Conservation (phyloP, 768 basidiomycete genomes). For the Hydnomerulius pinastri region DNA sequence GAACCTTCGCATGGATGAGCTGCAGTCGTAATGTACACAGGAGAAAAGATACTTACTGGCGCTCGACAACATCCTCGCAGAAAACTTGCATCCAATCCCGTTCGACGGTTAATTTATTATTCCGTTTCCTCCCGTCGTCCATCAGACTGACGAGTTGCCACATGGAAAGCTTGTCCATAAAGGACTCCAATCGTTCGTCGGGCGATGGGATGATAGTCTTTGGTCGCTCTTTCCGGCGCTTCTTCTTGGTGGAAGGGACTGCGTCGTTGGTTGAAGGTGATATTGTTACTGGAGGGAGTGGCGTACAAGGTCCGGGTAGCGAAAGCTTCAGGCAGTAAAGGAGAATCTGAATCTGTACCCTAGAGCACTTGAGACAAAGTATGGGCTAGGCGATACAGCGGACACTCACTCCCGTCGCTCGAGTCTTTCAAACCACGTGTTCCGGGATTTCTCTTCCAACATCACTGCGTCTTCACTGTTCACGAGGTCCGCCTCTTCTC, state of each 20-base stretch:
- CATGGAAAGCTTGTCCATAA: conserved; percentile 79
- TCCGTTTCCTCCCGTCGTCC: conserved; percentile 31
- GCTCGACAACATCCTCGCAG: conserved; percentile 66
- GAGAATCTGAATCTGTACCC: conserved; percentile 75
- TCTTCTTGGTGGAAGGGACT: conserved; percentile 34
- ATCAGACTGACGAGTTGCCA: conserved; percentile 64
- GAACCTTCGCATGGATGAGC: conserved; percentile 46
- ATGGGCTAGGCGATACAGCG: background rate
- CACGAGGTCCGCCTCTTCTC: conserved; percentile 26
- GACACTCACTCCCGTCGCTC: conserved; percentile 64
- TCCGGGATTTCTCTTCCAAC: conserved; percentile 56
- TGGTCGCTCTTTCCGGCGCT: conserved; percentile 21
- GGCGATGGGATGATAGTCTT: conserved; percentile 24
- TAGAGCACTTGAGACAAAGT: conserved; percentile 29
- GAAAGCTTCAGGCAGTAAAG: conserved; percentile 67
- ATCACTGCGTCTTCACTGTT: conserved; percentile 22
- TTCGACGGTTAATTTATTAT: conserved; percentile 27
- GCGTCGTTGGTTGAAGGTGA: conserved; percentile 23
- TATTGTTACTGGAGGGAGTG: conserved; percentile 32
- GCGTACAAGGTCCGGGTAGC: conserved; percentile 46
- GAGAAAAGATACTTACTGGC: conserved; percentile 44
- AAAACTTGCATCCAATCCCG: conserved; percentile 79
- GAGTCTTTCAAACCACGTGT: conserved; percentile 61
- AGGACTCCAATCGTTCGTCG: conserved; percentile 63
- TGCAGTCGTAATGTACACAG: background rate